Percentiles rank a stretch among this genome's conserved stretches.
Conservation (phyloP, 345 rosid species). For the Citrus australasica region DNA sequence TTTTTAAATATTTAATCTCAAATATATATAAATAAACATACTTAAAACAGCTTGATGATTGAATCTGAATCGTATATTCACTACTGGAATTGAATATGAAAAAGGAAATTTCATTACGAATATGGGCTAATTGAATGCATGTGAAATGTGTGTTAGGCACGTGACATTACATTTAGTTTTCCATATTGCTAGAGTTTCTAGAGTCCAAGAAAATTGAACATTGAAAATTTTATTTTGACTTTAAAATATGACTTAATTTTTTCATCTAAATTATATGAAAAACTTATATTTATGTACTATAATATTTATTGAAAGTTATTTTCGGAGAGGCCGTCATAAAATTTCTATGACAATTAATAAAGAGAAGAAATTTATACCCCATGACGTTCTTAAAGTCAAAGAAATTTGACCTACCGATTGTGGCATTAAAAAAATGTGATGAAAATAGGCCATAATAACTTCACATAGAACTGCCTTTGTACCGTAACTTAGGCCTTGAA, state of each 20-base stretch:
- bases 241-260: too few species aligned
- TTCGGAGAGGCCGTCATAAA: too few species aligned
- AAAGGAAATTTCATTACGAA: neutral
- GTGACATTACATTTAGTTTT: constrained; percentile 1
- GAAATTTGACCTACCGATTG: neutral
- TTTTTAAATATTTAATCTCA: too few species aligned
- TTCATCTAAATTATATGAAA: too few species aligned
- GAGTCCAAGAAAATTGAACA: neutral
- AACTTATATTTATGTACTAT: too few species aligned
- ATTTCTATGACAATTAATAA: too few species aligned
- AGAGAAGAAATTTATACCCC: neutral
- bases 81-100: neutral
- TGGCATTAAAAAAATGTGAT: neutral
- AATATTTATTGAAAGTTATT: too few species aligned
- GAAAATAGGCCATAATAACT: neutral
- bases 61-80: too few species aligned
- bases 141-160: constrained; percentile 19
- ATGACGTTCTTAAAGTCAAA: neutral
- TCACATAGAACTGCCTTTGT: too few species aligned
- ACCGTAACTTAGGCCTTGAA: neutral
- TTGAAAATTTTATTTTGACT: neutral
- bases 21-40: too few species aligned
- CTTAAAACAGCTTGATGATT: too few species aligned
- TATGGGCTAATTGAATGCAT: neutral
- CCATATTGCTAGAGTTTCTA: neutral